Evolutionary conservation across 306 rosid species (phyloP).

Genomic region (Alnus glutinosa): DNA sequence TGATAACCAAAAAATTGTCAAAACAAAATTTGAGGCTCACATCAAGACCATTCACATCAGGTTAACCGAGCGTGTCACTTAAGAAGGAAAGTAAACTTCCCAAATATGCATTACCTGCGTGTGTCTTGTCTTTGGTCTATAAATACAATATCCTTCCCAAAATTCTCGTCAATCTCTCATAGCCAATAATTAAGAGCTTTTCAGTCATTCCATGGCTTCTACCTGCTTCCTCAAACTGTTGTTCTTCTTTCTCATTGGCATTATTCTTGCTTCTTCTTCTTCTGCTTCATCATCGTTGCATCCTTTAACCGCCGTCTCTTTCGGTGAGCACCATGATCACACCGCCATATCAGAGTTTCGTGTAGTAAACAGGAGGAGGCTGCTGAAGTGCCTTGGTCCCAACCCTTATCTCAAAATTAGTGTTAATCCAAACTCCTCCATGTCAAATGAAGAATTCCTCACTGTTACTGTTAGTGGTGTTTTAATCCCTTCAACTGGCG

Average conservation of each 20-base stretch:
- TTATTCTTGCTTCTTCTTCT: background rate
- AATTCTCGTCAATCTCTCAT: background rate
- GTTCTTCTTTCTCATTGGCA: conserved; percentile 7
- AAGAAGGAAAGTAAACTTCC: too few relatives aligned
- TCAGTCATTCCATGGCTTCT: background rate
- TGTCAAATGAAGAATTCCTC: conserved; percentile 53
- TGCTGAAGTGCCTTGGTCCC: conserved; percentile 34
- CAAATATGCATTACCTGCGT: too few relatives aligned
- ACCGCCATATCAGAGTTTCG: conserved; percentile 73
- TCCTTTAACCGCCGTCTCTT: conserved; percentile 34
- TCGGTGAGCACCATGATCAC: conserved; percentile 42
- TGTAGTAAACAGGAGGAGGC: conserved; percentile 49
- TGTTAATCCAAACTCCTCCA: conserved; percentile 29
- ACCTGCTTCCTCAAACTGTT: conserved; percentile 16
- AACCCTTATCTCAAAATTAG: conserved; percentile 39
- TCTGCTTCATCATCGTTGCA: conserved; percentile 26
- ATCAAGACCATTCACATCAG: too few relatives aligned
- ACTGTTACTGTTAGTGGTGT: conserved; percentile 63
- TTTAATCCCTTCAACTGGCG: conserved; percentile 36
- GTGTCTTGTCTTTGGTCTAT: too few relatives aligned
- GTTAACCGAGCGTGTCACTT: too few relatives aligned
- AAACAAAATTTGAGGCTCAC: background rate
- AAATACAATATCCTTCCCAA: too few relatives aligned
- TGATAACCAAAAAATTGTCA: background rate
- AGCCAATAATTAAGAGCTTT: background rate